A percentile compares a stretch with the other conserved stretches of the same genome.
Conservation (phyloP, 2,329 filamentous ascomycete species). For the Gliomastix tumulicola region DNA sequence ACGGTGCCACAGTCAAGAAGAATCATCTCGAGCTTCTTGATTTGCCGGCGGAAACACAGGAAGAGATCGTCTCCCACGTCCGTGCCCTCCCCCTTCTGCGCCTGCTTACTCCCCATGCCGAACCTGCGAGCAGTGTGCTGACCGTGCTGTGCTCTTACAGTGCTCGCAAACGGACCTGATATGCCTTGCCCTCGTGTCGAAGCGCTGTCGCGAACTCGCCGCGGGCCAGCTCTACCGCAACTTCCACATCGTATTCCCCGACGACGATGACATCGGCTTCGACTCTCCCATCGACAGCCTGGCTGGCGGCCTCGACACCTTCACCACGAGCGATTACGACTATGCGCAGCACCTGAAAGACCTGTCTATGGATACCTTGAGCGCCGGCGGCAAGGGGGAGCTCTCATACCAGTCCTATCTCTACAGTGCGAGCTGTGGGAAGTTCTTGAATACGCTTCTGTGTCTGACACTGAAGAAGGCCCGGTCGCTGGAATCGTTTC, state of each 20-base stretch:
- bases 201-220: slow-evolving; percentile 49
- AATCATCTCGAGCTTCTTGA: too few relatives aligned
- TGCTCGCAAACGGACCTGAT: slow-evolving; percentile 46
- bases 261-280: slow-evolving; percentile 44
- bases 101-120: too few relatives aligned
- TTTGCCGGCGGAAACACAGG: slow-evolving; percentile 40
- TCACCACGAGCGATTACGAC: slow-evolving; percentile 57
- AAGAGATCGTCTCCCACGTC: slow-evolving; percentile 40
- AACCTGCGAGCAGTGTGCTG: too few relatives aligned
- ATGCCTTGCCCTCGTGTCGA: slow-evolving; percentile 51
- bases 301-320: slow-evolving; percentile 51
- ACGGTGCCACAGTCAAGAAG: too few relatives aligned
- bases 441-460: slow-evolving; percentile 57
- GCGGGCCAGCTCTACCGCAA: slow-evolving; percentile 51
- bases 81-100: slow-evolving; percentile 11
- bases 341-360: slow-evolving; percentile 52
- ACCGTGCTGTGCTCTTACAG: too few relatives aligned
- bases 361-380: slow-evolving; percentile 48
- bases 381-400: slow-evolving; percentile 44
- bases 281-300: slow-evolving; percentile 50
- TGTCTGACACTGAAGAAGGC: slow-evolving; percentile 41
- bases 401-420: slow-evolving; percentile 45
- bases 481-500: slow-evolving; percentile 3
- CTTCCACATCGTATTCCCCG: slow-evolving; percentile 55
- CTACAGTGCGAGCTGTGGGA: slow-evolving; percentile 49